These are phyloP conservation scores for Phaeosphaeriaceae sp. DNA, from an alignment of 2,329 filamentous ascomycete genomes.

Conservation along the genomic window DNA sequence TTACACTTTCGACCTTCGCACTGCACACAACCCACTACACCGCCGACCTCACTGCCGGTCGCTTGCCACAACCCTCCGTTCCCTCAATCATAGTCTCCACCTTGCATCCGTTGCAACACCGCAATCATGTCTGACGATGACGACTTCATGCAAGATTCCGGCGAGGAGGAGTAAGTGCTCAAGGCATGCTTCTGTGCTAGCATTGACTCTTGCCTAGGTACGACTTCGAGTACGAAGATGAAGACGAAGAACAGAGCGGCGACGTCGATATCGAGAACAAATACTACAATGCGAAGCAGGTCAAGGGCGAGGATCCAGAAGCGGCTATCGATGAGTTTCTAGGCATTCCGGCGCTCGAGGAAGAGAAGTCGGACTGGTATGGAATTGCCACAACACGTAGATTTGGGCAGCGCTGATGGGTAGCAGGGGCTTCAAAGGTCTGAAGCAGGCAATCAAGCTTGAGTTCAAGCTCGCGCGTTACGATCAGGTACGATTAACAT, in stretches of 20 bases:
- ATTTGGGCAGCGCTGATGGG: conserved; percentile 19
- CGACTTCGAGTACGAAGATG: conserved; percentile 97
- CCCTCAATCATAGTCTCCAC: background rate
- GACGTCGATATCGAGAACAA: conserved; percentile 98
- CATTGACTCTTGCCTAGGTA: conserved; percentile 63
- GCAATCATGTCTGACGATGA: conserved; percentile 79
- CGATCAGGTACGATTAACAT: conserved; percentile 66
- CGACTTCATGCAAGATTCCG: conserved; percentile 93
- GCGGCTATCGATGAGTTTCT: conserved; percentile 92
- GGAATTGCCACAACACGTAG: background rate
- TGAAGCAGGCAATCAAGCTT: conserved; percentile 98
- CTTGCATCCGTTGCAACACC: conserved; percentile 10
- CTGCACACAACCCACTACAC: background rate
- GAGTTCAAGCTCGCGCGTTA: conserved; percentile 94
- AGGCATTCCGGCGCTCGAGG: conserved; percentile 81
- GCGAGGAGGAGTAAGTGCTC: conserved; percentile 75
- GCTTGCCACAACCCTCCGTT: background rate
- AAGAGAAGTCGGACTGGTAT: conserved; percentile 92
- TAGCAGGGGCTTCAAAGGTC: conserved; percentile 83
- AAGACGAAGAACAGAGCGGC: conserved; percentile 84
- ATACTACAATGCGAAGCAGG: conserved; percentile 99
- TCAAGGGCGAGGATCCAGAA: conserved; percentile 85
- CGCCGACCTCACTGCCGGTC: background rate
- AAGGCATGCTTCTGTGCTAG: background rate
- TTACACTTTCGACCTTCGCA: conserved; percentile 1